Evolutionary conservation across 2,329 filamentous ascomycete genomes (phyloP).

Genomic region (Penicillium janthinellum): DNA sequence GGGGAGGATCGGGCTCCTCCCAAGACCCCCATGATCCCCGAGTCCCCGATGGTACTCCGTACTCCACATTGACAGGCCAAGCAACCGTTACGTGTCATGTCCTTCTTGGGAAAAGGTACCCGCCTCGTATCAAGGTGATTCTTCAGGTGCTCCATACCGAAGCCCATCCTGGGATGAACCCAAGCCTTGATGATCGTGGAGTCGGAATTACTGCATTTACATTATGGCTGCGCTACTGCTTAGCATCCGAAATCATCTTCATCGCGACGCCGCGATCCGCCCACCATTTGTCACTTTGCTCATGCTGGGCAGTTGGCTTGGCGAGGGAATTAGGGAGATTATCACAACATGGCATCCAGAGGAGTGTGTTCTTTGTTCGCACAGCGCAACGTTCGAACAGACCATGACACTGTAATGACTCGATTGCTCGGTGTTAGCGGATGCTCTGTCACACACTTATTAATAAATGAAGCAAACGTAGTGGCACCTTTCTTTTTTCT

Average conservation of each 20-base stretch:
- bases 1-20: background rate
- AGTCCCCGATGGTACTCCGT: conserved; percentile 8
- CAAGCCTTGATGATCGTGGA: background rate
- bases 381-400: background rate
- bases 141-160: background rate
- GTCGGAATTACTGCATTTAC: background rate
- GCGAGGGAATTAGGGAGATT: background rate
- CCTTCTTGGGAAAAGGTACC: conserved; percentile 27
- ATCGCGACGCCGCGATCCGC: background rate
- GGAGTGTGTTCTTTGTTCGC: background rate
- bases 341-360: background rate
- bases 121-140: conserved; percentile 8
- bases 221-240: background rate
- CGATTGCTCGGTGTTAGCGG: background rate
- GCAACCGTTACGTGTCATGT: conserved; percentile 37
- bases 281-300: conserved; percentile 1
- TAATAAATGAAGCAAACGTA: background rate
- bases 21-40: conserved; percentile 8
- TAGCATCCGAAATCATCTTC: background rate
- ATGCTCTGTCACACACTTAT: background rate
- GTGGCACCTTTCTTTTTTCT: no score
- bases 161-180: conserved; percentile 3
- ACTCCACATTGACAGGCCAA: background rate
- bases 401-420: background rate
- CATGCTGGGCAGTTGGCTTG: background rate